Conservation (phyloP, 345 rosid species). For the Sonneratia caseolaris region DNA sequence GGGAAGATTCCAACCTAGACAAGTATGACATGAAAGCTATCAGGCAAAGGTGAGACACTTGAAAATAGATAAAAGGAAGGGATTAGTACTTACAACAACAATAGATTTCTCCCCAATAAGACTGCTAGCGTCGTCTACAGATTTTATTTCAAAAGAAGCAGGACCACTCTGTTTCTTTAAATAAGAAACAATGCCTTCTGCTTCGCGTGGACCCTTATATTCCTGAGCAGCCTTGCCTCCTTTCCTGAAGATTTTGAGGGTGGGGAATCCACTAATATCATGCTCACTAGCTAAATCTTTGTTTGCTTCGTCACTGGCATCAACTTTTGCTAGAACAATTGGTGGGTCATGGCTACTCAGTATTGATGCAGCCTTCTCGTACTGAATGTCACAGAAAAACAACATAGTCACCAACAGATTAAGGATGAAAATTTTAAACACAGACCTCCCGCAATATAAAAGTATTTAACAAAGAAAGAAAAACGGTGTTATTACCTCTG, state of each 20-base stretch:
- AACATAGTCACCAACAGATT: background rate
- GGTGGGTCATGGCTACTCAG: slow-evolving; percentile 61
- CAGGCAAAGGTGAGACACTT: background rate
- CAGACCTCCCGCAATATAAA: background rate
- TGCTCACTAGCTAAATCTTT: slow-evolving; percentile 43
- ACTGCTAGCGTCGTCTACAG: slow-evolving; percentile 45
- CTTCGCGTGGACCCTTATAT: slow-evolving; percentile 94
- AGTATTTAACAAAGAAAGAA: background rate
- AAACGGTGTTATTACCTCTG: slow-evolving; percentile 46
- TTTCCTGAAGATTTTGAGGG: slow-evolving; percentile 72
- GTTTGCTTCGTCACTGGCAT: slow-evolving; percentile 71
- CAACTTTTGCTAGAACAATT: slow-evolving; percentile 70
- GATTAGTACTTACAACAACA: slow-evolving; percentile 46
- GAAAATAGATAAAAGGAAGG: background rate
- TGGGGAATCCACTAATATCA: slow-evolving; percentile 82
- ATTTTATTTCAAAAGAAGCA: slow-evolving; percentile 71
- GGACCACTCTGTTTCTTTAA: slow-evolving; percentile 90
- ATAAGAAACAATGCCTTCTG: slow-evolving; percentile 71
- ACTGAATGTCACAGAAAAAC: slow-evolving; percentile 30
- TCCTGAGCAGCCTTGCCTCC: slow-evolving; percentile 76
- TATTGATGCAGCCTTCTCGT: slow-evolving; percentile 84
- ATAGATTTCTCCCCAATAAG: slow-evolving; percentile 58
- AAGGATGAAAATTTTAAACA: background rate
- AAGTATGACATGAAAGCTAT: background rate
- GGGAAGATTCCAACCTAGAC: slow-evolving; percentile 89